Percentiles rank a stretch among this genome's conserved stretches.
phyloP scores from a whole-genome alignment of 306 rosid genomes.

The Gastrolobium bilobum region DNA sequence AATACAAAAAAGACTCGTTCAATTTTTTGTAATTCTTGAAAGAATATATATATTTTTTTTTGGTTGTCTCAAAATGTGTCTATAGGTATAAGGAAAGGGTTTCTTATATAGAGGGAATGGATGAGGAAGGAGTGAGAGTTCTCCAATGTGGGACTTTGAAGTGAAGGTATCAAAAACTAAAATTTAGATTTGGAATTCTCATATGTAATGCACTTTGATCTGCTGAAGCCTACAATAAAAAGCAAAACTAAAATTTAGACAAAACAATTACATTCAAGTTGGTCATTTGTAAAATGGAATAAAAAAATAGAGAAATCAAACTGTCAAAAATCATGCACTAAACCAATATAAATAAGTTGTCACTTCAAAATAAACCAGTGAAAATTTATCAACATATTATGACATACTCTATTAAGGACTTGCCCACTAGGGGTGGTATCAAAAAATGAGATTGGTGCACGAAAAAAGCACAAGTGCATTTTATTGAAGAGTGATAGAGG shows the following conservation, averaged over 20 bases:
- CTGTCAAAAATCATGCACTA: neutral
- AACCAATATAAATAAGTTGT: neutral
- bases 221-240: too few relatives aligned
- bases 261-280: neutral
- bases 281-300: neutral
- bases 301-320: neutral
- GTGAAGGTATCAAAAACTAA: too few relatives aligned
- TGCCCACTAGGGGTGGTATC: constrained; percentile 67
- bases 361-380: constrained; percentile 3
- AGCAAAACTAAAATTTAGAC: constrained; percentile 25
- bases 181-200: too few relatives aligned
- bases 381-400: neutral
- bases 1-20: too few relatives aligned
- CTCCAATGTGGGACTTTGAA: too few relatives aligned
- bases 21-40: too few relatives aligned
- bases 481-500: constrained; percentile 73
- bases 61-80: too few relatives aligned
- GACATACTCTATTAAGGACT: constrained; percentile 58
- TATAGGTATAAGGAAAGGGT: too few relatives aligned
- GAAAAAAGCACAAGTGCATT: constrained; percentile 70
- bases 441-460: constrained; percentile 81
- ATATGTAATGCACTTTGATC: too few relatives aligned
- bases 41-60: too few relatives aligned
- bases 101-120: too few relatives aligned
- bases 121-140: too few relatives aligned